Conservation (phyloP, 331 rosid species). For the Ulmus americana region DNA sequence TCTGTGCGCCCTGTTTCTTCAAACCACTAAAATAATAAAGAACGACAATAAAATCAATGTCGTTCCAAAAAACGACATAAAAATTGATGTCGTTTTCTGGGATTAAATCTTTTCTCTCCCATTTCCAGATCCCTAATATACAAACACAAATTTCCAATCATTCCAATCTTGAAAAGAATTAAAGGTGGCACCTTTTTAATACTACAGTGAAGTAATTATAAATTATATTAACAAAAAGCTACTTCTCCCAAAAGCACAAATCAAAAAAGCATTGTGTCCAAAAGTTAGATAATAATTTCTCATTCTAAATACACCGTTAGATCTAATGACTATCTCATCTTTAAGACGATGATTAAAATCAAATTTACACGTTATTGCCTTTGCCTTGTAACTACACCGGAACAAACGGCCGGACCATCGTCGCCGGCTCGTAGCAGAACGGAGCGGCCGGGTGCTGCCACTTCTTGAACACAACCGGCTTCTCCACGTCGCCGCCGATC, state of each 20-base stretch:
- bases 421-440: conserved; percentile 53
- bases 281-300: not conserved
- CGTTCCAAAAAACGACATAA: no score
- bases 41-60: no score
- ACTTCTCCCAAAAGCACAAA: not conserved
- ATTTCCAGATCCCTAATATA: no score
- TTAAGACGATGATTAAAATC: not conserved
- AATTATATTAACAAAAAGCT: no score
- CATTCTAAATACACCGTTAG: conserved; percentile 23
- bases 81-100: no score
- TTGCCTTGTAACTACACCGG: conserved; percentile 26
- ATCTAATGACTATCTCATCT: conserved; percentile 15
- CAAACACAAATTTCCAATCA: no score
- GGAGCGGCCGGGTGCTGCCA: conserved; percentile 99
- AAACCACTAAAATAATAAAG: no score
- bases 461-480: conserved; percentile 45
- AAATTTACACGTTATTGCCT: not conserved
- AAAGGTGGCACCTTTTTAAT: no score
- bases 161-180: no score
- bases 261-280: not conserved
- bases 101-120: no score
- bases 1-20: no score
- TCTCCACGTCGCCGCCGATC: conserved; percentile 26
- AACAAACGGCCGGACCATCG: conserved; percentile 55
- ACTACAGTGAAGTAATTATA: no score